Conservation (phyloP, 2,329 filamentous ascomycete species). For the Venturia carpophila region DNA sequence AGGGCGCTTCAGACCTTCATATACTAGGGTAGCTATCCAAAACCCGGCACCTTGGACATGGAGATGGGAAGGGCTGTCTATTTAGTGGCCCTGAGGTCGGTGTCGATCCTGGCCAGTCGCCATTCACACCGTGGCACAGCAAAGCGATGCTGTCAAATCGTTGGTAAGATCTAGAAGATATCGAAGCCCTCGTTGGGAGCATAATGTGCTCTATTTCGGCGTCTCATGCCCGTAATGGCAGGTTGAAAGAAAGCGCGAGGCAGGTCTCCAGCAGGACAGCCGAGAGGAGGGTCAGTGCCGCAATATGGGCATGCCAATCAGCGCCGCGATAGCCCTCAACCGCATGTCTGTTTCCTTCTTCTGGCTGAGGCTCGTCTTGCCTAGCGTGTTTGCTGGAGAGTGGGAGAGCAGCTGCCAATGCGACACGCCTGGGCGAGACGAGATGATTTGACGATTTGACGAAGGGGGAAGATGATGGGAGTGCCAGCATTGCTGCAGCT, state of each 20-base stretch:
- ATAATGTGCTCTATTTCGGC: neutral
- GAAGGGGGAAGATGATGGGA: neutral
- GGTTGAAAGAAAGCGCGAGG: neutral
- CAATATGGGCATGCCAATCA: neutral
- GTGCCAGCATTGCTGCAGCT: neutral
- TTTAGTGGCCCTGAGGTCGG: neutral
- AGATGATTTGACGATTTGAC: neutral
- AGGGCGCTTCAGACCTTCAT: neutral
- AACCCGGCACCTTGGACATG: neutral
- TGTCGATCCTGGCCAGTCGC: neutral
- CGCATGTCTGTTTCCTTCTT: neutral
- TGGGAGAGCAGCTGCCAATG: neutral
- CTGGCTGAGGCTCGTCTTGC: neutral
- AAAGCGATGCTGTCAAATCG: neutral
- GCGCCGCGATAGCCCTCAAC: no score
- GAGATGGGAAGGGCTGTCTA: neutral
- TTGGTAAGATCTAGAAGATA: neutral
- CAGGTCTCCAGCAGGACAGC: neutral
- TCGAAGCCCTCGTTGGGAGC: neutral
- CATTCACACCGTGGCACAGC: neutral
- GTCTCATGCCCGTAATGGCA: neutral
- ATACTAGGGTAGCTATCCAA: neutral
- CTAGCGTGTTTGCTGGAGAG: constrained; percentile 8
- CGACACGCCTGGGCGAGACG: neutral
- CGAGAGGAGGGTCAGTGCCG: neutral